These are phyloP conservation scores for Helminthosporium solani DNA, from an alignment of 2,329 filamentous ascomycete genomes.

Conservation along the genomic window DNA sequence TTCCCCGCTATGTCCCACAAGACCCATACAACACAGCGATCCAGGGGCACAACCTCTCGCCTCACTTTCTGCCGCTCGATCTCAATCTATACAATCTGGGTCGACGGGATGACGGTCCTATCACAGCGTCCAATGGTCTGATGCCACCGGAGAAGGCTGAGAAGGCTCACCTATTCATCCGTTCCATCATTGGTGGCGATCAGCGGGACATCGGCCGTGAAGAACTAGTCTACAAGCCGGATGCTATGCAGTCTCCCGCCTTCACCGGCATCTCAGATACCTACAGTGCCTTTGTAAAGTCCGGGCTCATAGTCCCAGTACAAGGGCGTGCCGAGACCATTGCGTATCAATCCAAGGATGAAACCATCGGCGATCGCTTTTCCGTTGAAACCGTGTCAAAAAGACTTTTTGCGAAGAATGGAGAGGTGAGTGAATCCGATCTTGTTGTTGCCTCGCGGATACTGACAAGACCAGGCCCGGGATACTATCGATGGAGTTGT, in stretches of 20 bases:
- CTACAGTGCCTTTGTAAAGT: constrained; percentile 73
- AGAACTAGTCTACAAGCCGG: constrained; percentile 43
- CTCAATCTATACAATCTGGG: constrained; percentile 69
- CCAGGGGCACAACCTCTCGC: constrained; percentile 44
- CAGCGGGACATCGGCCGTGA: constrained; percentile 43
- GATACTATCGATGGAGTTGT: constrained; percentile 25
- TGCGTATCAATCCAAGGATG: constrained; percentile 5
- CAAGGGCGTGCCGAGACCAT: constrained; percentile 39
- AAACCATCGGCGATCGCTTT: constrained; percentile 10
- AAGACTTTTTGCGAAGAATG: constrained; percentile 6
- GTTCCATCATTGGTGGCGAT: constrained; percentile 47
- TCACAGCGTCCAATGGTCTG: constrained; percentile 65
- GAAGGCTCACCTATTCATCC: constrained; percentile 53
- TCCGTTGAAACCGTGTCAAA: constrained; percentile 9
- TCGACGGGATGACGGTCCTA: constrained; percentile 57
- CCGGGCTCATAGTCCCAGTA: constrained; percentile 50
- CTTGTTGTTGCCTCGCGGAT: not conserved
- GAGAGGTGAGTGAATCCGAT: constrained; percentile 4
- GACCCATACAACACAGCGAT: constrained; percentile 21
- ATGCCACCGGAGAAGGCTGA: constrained; percentile 60
- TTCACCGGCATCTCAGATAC: constrained; percentile 70
- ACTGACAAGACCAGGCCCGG: constrained; percentile 12
- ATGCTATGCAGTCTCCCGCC: constrained; percentile 54
- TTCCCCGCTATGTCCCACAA: constrained; percentile 56
- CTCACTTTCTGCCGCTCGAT: constrained; percentile 70